Base-by-base conservation (phyloP, 169 alveolate genomes). In the Eimeria falciformis region DNA sequence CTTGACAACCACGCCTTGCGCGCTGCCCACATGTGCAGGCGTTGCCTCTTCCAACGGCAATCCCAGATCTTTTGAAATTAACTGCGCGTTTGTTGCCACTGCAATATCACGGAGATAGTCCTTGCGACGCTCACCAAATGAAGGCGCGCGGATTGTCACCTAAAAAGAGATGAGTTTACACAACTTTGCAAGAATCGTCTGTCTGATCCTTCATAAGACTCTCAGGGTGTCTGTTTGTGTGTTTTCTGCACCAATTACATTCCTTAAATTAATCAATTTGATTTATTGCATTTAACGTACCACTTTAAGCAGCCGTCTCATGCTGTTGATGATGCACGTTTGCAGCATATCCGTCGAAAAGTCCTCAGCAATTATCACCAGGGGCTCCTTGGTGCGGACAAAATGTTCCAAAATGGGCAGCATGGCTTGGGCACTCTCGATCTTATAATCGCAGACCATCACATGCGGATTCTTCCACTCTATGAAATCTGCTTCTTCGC, bases 71-170 rank as follows among this genome's bases (percentile, higher is more conserved):
- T 95, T 95, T 29, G 97, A 95, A 56, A 97, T 95, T 29, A 95
- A 95, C 45, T 97, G 95, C 23, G 97, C 96, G 47, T 97, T 97
- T 11, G 98, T 97, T 25, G 97, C 97, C 56, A 95, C 95, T 46
- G 98, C 97, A 29, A 97, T 93, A 91, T 97, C 98, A 79, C 96
- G 96, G 56, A 96, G 83, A 69, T 96, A 96, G 73, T 96, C 98
- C 92, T 97, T 97, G 17, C 98, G 93, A 65, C 98, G 96, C 78
- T 97, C 98, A 11, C 98, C 98, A 69, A 96, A 96, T 7, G 97
- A 95, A 7, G 98, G 98, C 0, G 98, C 97, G 85, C 97, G 96
- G 73, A 97, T 97, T 5, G 97, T 98, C 43, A 96, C 97, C 97
- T 95, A 91, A 40, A 50, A 5, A 40, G 23, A 55, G 18, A 5